Conservation (phyloP, 139 green algal genomes). For the Auxenochlorella pyrenoidosa region DNA sequence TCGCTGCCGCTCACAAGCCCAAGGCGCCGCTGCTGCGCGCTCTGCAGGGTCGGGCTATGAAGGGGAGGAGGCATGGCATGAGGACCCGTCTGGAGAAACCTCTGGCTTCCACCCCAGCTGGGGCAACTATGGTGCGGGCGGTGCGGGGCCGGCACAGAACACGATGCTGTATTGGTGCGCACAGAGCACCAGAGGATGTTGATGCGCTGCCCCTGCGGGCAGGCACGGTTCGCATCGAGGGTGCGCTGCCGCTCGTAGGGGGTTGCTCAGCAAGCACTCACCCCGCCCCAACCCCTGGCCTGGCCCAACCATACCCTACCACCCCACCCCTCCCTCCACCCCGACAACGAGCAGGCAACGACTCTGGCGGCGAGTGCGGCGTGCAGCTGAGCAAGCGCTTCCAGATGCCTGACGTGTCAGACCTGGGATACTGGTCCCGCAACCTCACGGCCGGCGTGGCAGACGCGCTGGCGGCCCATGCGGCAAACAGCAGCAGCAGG, state of each 20-base stretch:
- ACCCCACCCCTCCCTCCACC: background rate
- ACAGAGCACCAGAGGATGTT: too few species aligned
- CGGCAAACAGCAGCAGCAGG: background rate
- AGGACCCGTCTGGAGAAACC: slow-evolving; percentile 56
- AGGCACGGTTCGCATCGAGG: too few species aligned
- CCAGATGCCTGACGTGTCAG: slow-evolving; percentile 56
- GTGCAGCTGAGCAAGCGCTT: slow-evolving; percentile 65
- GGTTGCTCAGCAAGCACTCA: background rate
- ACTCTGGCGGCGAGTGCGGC: slow-evolving; percentile 77
- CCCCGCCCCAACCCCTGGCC: too few species aligned
- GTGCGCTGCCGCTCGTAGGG: too few species aligned
- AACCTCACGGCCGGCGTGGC: background rate
- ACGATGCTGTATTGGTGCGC: too few species aligned
- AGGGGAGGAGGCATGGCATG: background rate
- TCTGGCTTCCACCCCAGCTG: slow-evolving; percentile 64
- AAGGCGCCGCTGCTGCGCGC: background rate
- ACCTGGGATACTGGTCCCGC: slow-evolving; percentile 12
- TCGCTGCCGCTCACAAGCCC: background rate
- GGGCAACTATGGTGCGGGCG: slow-evolving; percentile 30
- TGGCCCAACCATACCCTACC: background rate
- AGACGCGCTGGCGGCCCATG: background rate
- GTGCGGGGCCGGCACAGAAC: too few species aligned
- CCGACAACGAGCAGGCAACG: slow-evolving; percentile 39
- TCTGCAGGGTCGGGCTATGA: slow-evolving; percentile 25
- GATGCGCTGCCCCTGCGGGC: too few species aligned